phyloP scores from a whole-genome alignment of 208 protist species.

The Herpetomonas samuelpessoai region DNA sequence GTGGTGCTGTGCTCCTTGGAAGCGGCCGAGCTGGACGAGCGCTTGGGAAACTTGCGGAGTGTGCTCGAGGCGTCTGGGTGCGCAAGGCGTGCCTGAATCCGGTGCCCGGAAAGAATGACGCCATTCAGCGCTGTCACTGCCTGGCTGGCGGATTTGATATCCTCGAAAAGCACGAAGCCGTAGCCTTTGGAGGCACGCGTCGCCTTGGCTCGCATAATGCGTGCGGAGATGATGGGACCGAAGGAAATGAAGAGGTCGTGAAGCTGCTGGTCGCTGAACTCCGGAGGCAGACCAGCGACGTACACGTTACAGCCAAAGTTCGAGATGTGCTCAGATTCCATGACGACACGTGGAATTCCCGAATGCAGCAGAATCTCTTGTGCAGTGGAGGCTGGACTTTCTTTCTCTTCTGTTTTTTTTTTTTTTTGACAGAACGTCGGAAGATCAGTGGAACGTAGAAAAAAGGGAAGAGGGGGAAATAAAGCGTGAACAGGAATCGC shows the following conservation, averaged over 20 bases:
- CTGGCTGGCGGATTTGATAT: conserved; percentile 35
- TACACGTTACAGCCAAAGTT: conserved; percentile 61
- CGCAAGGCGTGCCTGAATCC: conserved; percentile 66
- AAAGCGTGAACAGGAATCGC: too few species aligned
- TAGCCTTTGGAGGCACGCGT: conserved; percentile 65
- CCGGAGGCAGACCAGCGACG: conserved; percentile 53
- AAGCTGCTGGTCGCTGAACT: conserved; percentile 52
- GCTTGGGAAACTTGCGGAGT: conserved; percentile 1
- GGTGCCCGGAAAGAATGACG: conserved; percentile 42
- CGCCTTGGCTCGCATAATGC: conserved; percentile 70
- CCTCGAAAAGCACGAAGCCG: conserved; percentile 77
- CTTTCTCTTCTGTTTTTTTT: too few species aligned
- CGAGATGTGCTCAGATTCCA: neutral
- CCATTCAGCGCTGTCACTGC: conserved; percentile 64
- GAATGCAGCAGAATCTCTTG: too few species aligned
- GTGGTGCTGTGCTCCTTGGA: neutral
- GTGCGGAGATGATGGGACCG: conserved; percentile 55
- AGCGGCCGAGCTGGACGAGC: neutral
- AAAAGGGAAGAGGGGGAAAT: too few species aligned
- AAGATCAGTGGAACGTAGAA: too few species aligned
- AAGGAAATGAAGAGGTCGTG: conserved; percentile 54
- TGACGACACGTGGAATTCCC: too few species aligned
- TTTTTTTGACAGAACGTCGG: too few species aligned
- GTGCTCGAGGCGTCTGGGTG: conserved; percentile 22
- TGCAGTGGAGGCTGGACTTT: too few species aligned